These are phyloP conservation scores for Globisporangium paddicum DNA, from an alignment of 352 stramenopile species.

Conservation along the genomic window DNA sequence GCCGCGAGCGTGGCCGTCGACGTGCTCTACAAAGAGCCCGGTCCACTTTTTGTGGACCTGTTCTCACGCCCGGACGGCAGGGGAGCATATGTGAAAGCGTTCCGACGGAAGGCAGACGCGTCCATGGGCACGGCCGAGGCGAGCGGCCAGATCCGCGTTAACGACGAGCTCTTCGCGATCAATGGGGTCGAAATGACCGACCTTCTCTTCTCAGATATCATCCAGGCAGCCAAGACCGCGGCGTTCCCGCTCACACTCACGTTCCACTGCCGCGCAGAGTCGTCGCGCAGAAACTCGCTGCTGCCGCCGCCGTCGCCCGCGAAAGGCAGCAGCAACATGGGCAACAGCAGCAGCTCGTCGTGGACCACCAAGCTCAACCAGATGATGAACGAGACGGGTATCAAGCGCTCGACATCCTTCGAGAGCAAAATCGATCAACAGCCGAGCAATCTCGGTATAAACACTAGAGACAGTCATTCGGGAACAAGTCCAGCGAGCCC, in stretches of 20 bases:
- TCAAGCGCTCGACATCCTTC: constrained; percentile 55
- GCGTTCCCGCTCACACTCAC: constrained; percentile 65
- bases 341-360: constrained; percentile 11
- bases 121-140: constrained; percentile 51
- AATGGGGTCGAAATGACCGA: constrained; percentile 56
- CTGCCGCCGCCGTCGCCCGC: constrained; percentile 38
- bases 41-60: constrained; percentile 66
- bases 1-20: constrained; percentile 26
- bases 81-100: constrained; percentile 69
- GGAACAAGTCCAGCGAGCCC: constrained; percentile 14
- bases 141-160: constrained; percentile 41
- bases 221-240: constrained; percentile 53
- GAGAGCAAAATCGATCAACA: constrained; percentile 31
- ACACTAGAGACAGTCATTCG: neutral
- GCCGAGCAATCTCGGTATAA: constrained; percentile 1
- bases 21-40: constrained; percentile 45
- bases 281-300: constrained; percentile 4
- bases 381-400: constrained; percentile 22
- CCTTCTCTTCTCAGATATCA: constrained; percentile 58
- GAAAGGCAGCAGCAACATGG: constrained; percentile 13
- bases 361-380: constrained; percentile 51
- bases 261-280: constrained; percentile 49
- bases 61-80: constrained; percentile 65
- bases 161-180: constrained; percentile 69
- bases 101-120: constrained; percentile 56